Base-by-base conservation (phyloP, 805 yeast genomes). In the Suhomyces vadensis region DNA sequence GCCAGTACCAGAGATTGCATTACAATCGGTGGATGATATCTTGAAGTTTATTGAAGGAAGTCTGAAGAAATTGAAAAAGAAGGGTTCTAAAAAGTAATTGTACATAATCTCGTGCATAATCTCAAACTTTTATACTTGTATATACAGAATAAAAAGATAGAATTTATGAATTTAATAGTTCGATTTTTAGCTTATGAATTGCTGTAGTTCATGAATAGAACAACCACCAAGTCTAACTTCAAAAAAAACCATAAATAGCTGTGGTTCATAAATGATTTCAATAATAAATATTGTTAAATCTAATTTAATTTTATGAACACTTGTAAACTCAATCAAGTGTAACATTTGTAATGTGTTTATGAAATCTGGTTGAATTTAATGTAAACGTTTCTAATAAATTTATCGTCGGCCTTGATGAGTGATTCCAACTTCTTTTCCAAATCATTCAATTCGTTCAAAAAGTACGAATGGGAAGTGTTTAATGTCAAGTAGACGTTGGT, bases 21-120 rank as follows among this genome's bases (percentile, higher is more conserved):
- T 71, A 42, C 77, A 82, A 63, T 80, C 88, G 14, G 77, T 87
- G 42, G 92, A 85, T 42, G 95, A 85, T 47, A 74, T 87, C 47
- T 68, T 87, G 65, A 73, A 74, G 48, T 87, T 81, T 57, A 84
- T 87, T 56, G 85, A 83, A 61, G 92, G 92, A 41, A 47, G 60
- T 13, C 42, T 41, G 16, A 46, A 35, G 29, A 46, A 46, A 40
- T 17, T 41, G 23, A 43, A 43, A 21, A 49, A 49, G 43, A 49
- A 49, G 39, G 19, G 31, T 10, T 41, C 44, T 19, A 42, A 39
- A 29, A 42, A 39, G 46, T 38, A 39, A 39, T 4, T 39, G 29
- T 39, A 39, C 37, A 39, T 39, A 38, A 23, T 27, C 16, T 27
- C n/a, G 14, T 11, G 11, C 31, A 27, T 27, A 27, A 6, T 6